Percentiles rank a stretch among this genome's conserved stretches.
phyloP scores from a whole-genome alignment of 1,284 basidiomycete species.

The Neolentinus lepideus region DNA sequence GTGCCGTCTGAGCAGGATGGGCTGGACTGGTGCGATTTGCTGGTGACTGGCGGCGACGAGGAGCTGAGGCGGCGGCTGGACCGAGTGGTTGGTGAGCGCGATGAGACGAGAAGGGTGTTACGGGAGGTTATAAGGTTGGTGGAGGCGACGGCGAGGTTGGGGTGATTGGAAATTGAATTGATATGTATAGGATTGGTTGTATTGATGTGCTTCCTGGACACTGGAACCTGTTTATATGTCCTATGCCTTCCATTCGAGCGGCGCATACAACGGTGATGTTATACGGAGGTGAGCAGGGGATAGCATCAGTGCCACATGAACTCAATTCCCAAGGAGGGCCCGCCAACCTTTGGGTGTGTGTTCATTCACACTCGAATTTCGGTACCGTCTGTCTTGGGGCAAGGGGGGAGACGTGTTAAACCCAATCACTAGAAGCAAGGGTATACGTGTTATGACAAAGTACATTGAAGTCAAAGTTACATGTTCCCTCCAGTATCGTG shows the following conservation, averaged over 20 bases:
- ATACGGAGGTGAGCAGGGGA: too few species aligned
- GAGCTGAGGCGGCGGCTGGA: neutral
- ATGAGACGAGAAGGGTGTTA: neutral
- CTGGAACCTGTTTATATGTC: too few species aligned
- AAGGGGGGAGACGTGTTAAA: too few species aligned
- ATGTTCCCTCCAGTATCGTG: neutral
- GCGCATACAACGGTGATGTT: too few species aligned
- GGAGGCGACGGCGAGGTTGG: neutral
- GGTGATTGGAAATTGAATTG: neutral
- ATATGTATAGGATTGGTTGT: neutral
- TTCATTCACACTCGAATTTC: neutral
- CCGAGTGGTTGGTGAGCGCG: neutral
- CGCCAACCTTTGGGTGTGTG: neutral
- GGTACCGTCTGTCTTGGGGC: too few species aligned
- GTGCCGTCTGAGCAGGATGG: neutral
- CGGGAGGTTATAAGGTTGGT: neutral
- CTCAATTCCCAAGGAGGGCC: too few species aligned
- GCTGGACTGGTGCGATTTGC: neutral
- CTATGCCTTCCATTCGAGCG: too few species aligned
- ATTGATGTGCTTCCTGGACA: too few species aligned
- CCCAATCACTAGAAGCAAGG: neutral
- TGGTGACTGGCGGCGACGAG: neutral
- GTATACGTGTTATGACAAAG: neutral
- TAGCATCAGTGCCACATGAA: too few species aligned
- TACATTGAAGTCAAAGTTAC: neutral